These are phyloP conservation scores for Jamesozyma piceae DNA, from an alignment of 805 yeast genomes.

Conservation along the genomic window DNA sequence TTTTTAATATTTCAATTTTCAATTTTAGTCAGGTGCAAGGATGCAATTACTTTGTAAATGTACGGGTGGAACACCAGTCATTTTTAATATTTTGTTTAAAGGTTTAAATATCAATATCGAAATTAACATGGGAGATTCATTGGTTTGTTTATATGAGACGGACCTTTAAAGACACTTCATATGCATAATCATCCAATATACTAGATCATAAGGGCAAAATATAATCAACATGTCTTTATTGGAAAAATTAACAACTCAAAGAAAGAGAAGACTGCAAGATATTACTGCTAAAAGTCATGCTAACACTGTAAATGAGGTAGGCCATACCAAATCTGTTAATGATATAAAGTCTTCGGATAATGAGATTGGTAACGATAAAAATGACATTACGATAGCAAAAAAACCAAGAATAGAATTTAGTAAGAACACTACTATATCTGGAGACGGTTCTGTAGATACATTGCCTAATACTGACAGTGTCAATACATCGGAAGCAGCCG, in stretches of 20 bases:
- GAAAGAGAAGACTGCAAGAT: slow-evolving; percentile 6
- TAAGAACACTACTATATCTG: not conserved
- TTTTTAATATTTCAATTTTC: not conserved
- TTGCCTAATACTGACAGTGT: not conserved
- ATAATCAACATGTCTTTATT: slow-evolving; percentile 1
- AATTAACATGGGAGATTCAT: too few species aligned
- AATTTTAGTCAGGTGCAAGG: not conserved
- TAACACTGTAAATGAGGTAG: not conserved
- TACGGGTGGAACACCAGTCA: not conserved
- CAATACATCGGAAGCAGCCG: not conserved
- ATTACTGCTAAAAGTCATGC: not conserved
- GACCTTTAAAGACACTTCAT: too few species aligned
- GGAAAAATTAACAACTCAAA: slow-evolving; percentile 6
- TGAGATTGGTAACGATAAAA: not conserved
- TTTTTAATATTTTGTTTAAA: too few species aligned
- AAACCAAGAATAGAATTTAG: not conserved
- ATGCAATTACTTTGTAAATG: not conserved
- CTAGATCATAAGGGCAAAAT: too few species aligned
- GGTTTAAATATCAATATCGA: too few species aligned
- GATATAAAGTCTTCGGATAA: not conserved
- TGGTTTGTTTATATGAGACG: too few species aligned
- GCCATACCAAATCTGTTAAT: not conserved
- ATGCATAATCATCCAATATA: too few species aligned
- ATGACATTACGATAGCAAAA: too few species aligned
- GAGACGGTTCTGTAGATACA: not conserved